A percentile compares a stretch with the other conserved stretches of the same genome.
Conservation (phyloP, 2,329 filamentous ascomycete genomes). For the Knufia petricola region DNA sequence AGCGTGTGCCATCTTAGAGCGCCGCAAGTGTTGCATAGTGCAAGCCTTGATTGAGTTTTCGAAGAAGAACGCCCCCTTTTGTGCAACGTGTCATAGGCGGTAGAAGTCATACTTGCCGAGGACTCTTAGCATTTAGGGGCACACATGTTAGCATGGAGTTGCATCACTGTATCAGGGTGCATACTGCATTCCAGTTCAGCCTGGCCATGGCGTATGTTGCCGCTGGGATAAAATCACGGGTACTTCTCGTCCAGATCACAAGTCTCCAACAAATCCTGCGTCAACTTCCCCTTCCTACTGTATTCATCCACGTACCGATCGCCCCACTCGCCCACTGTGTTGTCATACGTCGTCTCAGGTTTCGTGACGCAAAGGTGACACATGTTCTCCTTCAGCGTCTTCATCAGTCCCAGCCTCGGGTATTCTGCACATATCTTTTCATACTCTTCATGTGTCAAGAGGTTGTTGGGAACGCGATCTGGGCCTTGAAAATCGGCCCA, state of each 20-base stretch:
- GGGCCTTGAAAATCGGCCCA: conserved; percentile 33
- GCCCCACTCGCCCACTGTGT: conserved; percentile 28
- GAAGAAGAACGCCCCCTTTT: no score
- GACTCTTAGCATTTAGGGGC: no score
- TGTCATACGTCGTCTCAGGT: conserved; percentile 32
- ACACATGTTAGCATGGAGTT: no score
- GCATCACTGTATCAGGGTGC: no score
- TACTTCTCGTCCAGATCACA: conserved; percentile 18
- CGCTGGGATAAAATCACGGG: no score
- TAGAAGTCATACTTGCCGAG: no score
- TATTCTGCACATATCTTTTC: conserved; percentile 24
- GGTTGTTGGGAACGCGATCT: conserved; percentile 24
- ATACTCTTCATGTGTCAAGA: conserved; percentile 27
- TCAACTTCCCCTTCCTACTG: conserved; percentile 27
- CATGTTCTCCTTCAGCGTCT: conserved; percentile 30
- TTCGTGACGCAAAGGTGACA: conserved; percentile 34
- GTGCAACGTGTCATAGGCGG: no score
- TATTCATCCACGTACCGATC: conserved; percentile 31
- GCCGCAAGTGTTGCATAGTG: no score
- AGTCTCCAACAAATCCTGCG: conserved; percentile 22
- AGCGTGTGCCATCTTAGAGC: no score
- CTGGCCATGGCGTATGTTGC: no score
- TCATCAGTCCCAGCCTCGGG: conserved; percentile 29
- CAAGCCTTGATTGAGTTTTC: no score
- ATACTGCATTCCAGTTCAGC: no score